Evolutionary conservation across 257 asterid genomes (phyloP).

Genomic region (Thymus mandschuricus): DNA sequence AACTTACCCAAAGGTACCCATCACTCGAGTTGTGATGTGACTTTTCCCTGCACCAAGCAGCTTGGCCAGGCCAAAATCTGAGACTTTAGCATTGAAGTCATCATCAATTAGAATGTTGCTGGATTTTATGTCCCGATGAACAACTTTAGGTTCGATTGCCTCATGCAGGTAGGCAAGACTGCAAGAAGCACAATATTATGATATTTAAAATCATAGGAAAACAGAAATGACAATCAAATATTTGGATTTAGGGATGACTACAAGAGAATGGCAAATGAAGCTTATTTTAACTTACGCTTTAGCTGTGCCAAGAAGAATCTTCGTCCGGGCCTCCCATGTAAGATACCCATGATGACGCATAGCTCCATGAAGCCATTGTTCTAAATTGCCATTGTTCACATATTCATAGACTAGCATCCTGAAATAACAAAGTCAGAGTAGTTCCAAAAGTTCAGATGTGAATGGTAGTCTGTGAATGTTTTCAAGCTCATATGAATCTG

Average conservation of each 20-base stretch:
- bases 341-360: constrained; percentile 91
- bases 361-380: constrained; percentile 99
- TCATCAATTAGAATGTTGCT: constrained; percentile 95
- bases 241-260: background rate
- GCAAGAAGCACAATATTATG: constrained; percentile 39
- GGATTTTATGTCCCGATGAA: constrained; percentile 91
- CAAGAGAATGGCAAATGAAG: background rate
- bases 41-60: constrained; percentile 95
- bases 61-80: constrained; percentile 95
- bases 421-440: constrained; percentile 6
- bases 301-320: constrained; percentile 97
- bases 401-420: constrained; percentile 83
- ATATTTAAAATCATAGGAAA: constrained; percentile 3
- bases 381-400: constrained; percentile 89
- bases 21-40: constrained; percentile 92
- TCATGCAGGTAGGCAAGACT: constrained; percentile 96
- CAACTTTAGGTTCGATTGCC: constrained; percentile 97
- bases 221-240: constrained; percentile 6
- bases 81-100: constrained; percentile 88
- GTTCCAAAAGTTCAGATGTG: background rate
- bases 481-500: constrained; percentile 9
- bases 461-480: background rate
- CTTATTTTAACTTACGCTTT: constrained; percentile 75
- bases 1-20: constrained; percentile 97
- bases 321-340: constrained; percentile 94